Conservation (phyloP, 78 protist species). For the Salpingoeca rosetta region DNA sequence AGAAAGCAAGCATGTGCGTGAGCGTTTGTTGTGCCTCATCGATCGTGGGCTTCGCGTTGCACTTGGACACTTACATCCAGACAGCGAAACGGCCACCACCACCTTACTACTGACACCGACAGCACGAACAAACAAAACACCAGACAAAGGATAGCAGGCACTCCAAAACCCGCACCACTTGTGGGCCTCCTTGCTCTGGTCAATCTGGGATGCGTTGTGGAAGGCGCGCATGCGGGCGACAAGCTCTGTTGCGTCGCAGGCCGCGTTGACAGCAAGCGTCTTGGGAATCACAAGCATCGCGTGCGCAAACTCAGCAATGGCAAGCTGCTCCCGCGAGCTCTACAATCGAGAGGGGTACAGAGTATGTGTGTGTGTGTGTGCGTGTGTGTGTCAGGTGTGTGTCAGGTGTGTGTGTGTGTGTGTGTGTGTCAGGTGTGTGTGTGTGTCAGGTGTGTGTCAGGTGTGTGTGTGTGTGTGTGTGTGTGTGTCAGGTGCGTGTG, state of each 20-base stretch:
- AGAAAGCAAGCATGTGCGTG: not conserved
- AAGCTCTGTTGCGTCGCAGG: conserved; percentile 95
- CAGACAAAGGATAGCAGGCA: not conserved
- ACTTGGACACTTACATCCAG: not conserved
- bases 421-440: too few relatives aligned
- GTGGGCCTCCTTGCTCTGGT: conserved; percentile 30
- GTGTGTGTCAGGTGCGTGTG: too few relatives aligned
- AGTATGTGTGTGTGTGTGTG: too few relatives aligned
- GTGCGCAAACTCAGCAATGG: conserved; percentile 94
- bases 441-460: too few relatives aligned
- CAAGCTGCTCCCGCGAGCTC: conserved; percentile 93
- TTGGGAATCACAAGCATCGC: conserved; percentile 96
- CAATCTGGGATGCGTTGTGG: conserved; percentile 84
- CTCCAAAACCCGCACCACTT: not conserved
- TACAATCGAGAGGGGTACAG: too few relatives aligned
- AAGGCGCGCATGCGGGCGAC: conserved; percentile 87
- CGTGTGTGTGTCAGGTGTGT: too few relatives aligned
- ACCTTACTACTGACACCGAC: not conserved
- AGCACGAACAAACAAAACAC: not conserved
- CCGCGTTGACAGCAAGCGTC: conserved; percentile 92
- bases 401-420: too few relatives aligned
- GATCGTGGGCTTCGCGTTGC: not conserved
- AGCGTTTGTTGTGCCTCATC: too few relatives aligned
- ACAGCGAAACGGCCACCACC: not conserved
- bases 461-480: too few relatives aligned